Evolutionary conservation across 164 flowering plant genomes (phyloP).

Genomic region (Annona cherimola): DNA sequence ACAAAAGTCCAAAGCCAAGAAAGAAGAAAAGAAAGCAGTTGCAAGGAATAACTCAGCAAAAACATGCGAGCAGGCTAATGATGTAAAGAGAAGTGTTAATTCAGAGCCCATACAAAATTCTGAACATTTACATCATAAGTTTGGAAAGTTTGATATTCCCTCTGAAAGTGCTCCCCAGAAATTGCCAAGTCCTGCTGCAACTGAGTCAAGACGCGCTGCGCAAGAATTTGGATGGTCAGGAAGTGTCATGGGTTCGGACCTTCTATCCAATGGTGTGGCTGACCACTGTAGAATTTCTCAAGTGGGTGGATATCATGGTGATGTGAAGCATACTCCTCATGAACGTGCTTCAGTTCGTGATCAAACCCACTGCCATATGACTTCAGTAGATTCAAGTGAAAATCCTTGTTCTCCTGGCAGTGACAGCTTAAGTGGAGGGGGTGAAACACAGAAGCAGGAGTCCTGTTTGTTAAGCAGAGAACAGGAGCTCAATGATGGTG

Average conservation of each 20-base stretch:
- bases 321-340: slow-evolving; percentile 8
- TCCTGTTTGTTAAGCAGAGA: slow-evolving; percentile 5
- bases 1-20: slow-evolving; percentile 23
- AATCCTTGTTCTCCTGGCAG: not conserved
- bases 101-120: not conserved
- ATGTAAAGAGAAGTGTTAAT: slow-evolving; percentile 12
- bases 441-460: slow-evolving; percentile 13
- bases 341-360: slow-evolving; percentile 16
- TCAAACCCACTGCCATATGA: slow-evolving; percentile 17
- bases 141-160: slow-evolving; percentile 17
- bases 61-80: slow-evolving; percentile 15
- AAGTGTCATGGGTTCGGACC: slow-evolving; percentile 4
- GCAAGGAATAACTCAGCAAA: slow-evolving; percentile 14
- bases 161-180: not conserved
- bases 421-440: slow-evolving; percentile 3
- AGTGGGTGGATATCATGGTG: slow-evolving; percentile 6
- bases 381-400: slow-evolving; percentile 2
- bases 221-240: slow-evolving; percentile 13
- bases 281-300: slow-evolving; percentile 13
- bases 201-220: slow-evolving; percentile 3
- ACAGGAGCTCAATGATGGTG: slow-evolving; percentile 33
- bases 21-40: not conserved
- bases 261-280: slow-evolving; percentile 2
- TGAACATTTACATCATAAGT: not conserved
- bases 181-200: not conserved